Conservation (phyloP, 2,329 filamentous ascomycete genomes). For the Calonectria pseudoturangicola region DNA sequence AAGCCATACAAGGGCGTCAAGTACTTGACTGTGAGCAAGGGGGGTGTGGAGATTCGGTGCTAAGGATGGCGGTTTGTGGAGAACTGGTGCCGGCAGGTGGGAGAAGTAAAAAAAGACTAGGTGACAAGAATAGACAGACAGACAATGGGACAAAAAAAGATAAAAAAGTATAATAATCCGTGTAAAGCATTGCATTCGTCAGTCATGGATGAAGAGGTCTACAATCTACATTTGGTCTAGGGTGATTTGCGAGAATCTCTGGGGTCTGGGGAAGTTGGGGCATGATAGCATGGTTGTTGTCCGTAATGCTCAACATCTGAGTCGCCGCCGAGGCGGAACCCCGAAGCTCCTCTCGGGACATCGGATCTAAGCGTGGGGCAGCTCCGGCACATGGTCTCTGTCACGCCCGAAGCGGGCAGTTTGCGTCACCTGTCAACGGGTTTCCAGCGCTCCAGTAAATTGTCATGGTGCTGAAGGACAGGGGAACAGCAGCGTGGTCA, state of each 20-base stretch:
- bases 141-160: conserved; percentile 25
- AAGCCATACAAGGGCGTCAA: conserved; percentile 99
- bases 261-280: conserved; percentile 23
- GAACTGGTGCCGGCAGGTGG: conserved; percentile 36
- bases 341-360: conserved; percentile 52
- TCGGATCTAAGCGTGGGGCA: conserved; percentile 54
- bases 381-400: conserved; percentile 35
- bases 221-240: neutral
- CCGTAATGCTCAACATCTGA: conserved; percentile 40
- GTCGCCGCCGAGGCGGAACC: conserved; percentile 49
- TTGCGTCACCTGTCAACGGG: conserved; percentile 35
- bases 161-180: conserved; percentile 10
- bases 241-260: conserved; percentile 9
- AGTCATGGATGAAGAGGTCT: neutral
- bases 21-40: conserved; percentile 87
- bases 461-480: neutral
- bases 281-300: neutral
- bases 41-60: conserved; percentile 79
- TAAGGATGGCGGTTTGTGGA: conserved; percentile 52
- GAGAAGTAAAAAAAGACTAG: conserved; percentile 30
- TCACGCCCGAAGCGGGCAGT: conserved; percentile 29
- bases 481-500: conserved; percentile 10
- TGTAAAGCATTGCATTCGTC: neutral
- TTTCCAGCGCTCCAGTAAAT: neutral
- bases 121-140: conserved; percentile 28